These are phyloP conservation scores for Nemania sp. DNA, from an alignment of 2,329 filamentous ascomycete species.

Conservation along the genomic window DNA sequence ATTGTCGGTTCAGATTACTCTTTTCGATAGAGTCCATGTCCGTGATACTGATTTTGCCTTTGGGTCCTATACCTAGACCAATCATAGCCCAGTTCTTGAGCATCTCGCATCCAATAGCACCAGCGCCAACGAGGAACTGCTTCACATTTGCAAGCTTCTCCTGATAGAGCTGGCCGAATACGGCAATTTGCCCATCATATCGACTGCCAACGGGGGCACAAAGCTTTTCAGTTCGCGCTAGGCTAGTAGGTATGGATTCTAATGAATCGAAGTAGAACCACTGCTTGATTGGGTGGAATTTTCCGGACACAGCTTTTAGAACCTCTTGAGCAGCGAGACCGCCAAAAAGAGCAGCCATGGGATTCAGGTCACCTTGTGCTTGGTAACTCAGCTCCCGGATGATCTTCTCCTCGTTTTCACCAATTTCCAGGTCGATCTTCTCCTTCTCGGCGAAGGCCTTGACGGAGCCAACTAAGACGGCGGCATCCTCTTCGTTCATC, in stretches of 20 bases:
- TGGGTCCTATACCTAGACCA: constrained; percentile 86
- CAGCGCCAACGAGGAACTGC: constrained; percentile 94
- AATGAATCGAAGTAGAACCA: constrained; percentile 98
- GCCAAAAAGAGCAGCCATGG: constrained; percentile 95
- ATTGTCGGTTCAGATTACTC: constrained; percentile 98
- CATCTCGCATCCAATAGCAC: constrained; percentile 98
- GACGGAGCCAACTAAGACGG: constrained; percentile 79
- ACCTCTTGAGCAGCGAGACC: constrained; percentile 94
- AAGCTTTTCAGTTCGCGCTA: constrained; percentile 81
- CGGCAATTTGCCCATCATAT: constrained; percentile 97
- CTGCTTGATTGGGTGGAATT: constrained; percentile 95
- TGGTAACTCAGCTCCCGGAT: constrained; percentile 95
- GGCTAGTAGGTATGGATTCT: constrained; percentile 87
- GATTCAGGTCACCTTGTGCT: constrained; percentile 87
- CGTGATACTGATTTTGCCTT: constrained; percentile 90
- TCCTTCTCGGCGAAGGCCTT: constrained; percentile 80
- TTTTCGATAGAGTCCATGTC: constrained; percentile 99
- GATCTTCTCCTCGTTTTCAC: constrained; percentile 95
- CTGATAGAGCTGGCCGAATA: constrained; percentile 94
- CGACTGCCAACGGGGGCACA: constrained; percentile 88
- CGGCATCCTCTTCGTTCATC: constrained; percentile 86
- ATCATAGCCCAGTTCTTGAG: constrained; percentile 99
- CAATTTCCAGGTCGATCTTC: constrained; percentile 83
- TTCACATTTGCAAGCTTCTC: constrained; percentile 91
- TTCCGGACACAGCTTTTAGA: constrained; percentile 95